phyloP scores from a whole-genome alignment of 306 rosid species.

The Vigna mungo region DNA sequence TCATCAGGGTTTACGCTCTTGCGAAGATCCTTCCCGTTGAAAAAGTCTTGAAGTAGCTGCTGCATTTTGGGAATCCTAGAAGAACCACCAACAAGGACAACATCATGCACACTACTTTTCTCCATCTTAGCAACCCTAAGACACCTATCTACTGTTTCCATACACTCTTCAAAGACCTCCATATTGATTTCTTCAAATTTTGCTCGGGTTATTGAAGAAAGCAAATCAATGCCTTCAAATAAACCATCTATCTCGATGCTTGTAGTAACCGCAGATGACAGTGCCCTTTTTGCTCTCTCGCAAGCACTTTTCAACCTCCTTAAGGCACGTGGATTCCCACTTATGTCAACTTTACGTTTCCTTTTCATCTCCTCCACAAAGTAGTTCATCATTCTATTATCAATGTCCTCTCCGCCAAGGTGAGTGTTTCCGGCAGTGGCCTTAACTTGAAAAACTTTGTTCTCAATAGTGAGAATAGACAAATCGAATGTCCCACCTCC shows the following conservation, averaged over 20 bases:
- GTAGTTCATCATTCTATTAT: slow-evolving; percentile 8
- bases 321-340: slow-evolving; percentile 46
- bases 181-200: slow-evolving; percentile 42
- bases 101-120: slow-evolving; percentile 19
- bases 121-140: slow-evolving; percentile 19
- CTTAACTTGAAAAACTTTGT: neutral
- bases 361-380: slow-evolving; percentile 31
- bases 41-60: slow-evolving; percentile 25
- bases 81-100: slow-evolving; percentile 47
- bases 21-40: slow-evolving; percentile 30
- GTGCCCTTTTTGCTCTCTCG: slow-evolving; percentile 41
- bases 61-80: slow-evolving; percentile 48
- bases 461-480: slow-evolving; percentile 32
- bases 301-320: slow-evolving; percentile 35
- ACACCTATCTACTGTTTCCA: slow-evolving; percentile 21
- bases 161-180: slow-evolving; percentile 21
- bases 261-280: neutral
- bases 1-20: slow-evolving; percentile 45
- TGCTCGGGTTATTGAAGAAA: slow-evolving; percentile 1
- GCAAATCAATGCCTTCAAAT: slow-evolving; percentile 13
- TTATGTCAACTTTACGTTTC: slow-evolving; percentile 28
- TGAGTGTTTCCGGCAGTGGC: slow-evolving; percentile 36
- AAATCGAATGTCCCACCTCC: slow-evolving; percentile 43
- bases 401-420: slow-evolving; percentile 15
- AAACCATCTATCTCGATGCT: slow-evolving; percentile 21